A percentile compares a stretch with the other conserved stretches of the same genome.
These are phyloP conservation scores for Rhizophlyctis rosea DNA, from an alignment of 192 early-diverging fungal genomes.

Conservation along the genomic window DNA sequence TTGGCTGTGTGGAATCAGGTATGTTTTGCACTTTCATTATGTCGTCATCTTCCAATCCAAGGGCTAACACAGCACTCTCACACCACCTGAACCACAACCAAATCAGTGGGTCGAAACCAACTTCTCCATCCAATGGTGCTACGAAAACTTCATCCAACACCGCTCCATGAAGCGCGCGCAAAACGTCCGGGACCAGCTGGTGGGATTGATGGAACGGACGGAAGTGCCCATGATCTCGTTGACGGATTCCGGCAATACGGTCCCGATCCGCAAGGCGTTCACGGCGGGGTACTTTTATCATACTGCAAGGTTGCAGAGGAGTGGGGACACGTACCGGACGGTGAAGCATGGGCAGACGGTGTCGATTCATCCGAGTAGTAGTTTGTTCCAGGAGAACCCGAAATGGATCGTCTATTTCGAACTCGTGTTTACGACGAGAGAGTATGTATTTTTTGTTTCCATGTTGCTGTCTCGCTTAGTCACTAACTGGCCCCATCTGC, in stretches of 20 bases:
- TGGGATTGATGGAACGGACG: slow-evolving; percentile 82
- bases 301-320: slow-evolving; percentile 74
- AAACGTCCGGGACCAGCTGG: slow-evolving; percentile 92
- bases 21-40: slow-evolving; percentile 17
- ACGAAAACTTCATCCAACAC: slow-evolving; percentile 95
- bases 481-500: neutral
- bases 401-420: slow-evolving; percentile 91
- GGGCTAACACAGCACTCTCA: slow-evolving; percentile 11
- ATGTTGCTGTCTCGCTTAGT: no score
- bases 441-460: slow-evolving; percentile 38
- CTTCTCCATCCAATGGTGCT: slow-evolving; percentile 93
- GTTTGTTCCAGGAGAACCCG: slow-evolving; percentile 74
- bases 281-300: slow-evolving; percentile 97
- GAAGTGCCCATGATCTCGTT: slow-evolving; percentile 83
- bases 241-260: slow-evolving; percentile 78
- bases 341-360: slow-evolving; percentile 90
- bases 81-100: no score
- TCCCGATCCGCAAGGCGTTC: slow-evolving; percentile 88
- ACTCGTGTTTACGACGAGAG: slow-evolving; percentile 86
- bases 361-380: slow-evolving; percentile 86
- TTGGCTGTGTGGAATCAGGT: slow-evolving; percentile 93
- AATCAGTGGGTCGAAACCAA: slow-evolving; percentile 69
- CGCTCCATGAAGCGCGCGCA: slow-evolving; percentile 85
- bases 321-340: slow-evolving; percentile 89
- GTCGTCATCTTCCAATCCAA: neutral